phyloP scores from a whole-genome alignment of 2,329 filamentous ascomycete genomes.

The Fusarium sp. region DNA sequence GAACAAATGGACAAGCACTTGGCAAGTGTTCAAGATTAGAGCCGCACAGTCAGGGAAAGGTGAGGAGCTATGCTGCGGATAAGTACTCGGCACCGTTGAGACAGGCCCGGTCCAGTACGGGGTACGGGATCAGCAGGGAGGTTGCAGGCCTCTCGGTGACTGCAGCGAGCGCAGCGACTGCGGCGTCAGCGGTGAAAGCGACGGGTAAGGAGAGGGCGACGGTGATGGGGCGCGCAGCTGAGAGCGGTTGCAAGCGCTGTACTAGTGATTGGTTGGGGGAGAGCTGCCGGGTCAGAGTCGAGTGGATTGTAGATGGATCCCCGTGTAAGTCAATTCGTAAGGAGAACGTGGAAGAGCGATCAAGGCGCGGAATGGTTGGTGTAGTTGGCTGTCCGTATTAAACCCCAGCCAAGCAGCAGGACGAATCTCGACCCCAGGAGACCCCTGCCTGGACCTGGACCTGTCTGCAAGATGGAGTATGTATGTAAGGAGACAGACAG shows the following conservation, averaged over 20 bases:
- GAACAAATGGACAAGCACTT: neutral
- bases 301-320: conserved; percentile 34
- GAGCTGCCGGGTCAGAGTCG: conserved; percentile 6
- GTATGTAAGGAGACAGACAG: neutral
- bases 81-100: conserved; percentile 18
- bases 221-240: conserved; percentile 20
- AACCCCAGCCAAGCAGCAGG: conserved; percentile 4
- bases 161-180: conserved; percentile 13
- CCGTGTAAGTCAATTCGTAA: conserved; percentile 31
- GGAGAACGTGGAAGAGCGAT: conserved; percentile 6
- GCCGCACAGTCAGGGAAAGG: conserved; percentile 7
- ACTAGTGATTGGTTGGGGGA: conserved; percentile 26
- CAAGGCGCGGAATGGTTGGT: conserved; percentile 3
- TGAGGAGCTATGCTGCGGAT: conserved; percentile 9
- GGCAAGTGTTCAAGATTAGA: conserved; percentile 9
- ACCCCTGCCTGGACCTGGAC: neutral
- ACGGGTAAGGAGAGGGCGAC: conserved; percentile 9
- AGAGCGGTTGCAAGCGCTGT: conserved; percentile 5
- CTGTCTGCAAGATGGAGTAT: neutral
- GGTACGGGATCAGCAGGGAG: conserved; percentile 14
- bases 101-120: conserved; percentile 3
- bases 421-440: neutral
- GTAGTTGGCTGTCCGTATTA: conserved; percentile 4
- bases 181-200: conserved; percentile 17
- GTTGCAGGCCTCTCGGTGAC: conserved; percentile 9